Conservation (phyloP, 495 filamentous ascomycete species). For the Glutinoglossum americanum region DNA sequence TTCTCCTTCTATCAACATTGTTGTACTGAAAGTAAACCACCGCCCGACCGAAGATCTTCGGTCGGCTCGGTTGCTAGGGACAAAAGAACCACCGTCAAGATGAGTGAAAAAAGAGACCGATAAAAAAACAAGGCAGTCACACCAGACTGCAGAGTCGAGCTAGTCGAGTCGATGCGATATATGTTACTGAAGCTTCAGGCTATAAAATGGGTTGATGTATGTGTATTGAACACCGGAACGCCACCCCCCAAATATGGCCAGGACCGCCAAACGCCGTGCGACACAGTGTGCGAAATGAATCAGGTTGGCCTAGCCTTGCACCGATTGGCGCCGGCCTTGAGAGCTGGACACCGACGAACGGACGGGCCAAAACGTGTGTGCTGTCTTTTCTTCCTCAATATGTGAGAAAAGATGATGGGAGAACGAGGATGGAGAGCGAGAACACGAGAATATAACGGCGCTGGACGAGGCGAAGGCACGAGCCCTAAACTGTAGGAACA, state of each 20-base stretch:
- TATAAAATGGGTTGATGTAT: background rate
- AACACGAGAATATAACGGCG: constrained; percentile 1
- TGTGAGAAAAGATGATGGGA: constrained; percentile 2
- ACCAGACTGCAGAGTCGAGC: constrained; percentile 3
- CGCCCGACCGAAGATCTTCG: background rate
- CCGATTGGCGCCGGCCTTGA: constrained; percentile 4
- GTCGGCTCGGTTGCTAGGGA: background rate
- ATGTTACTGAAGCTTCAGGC: background rate
- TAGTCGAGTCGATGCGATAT: constrained; percentile 3
- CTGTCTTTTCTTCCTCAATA: constrained; percentile 1
- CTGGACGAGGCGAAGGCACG: background rate
- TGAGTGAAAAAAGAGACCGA: background rate
- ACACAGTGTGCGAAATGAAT: background rate
- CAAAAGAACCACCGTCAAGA: background rate
- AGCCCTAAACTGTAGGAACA: background rate
- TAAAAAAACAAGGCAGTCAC: background rate
- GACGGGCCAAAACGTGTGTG: constrained; percentile 1
- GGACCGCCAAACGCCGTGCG: background rate
- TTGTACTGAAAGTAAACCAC: constrained; percentile 2
- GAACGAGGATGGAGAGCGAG: background rate
- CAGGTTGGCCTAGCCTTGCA: constrained; percentile 2
- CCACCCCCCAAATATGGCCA: background rate
- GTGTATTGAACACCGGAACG: background rate
- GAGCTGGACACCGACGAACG: constrained; percentile 1
- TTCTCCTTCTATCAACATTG: constrained; percentile 72